Conservation (phyloP, 2,329 filamentous ascomycete genomes). For the Myotisia sp. region DNA sequence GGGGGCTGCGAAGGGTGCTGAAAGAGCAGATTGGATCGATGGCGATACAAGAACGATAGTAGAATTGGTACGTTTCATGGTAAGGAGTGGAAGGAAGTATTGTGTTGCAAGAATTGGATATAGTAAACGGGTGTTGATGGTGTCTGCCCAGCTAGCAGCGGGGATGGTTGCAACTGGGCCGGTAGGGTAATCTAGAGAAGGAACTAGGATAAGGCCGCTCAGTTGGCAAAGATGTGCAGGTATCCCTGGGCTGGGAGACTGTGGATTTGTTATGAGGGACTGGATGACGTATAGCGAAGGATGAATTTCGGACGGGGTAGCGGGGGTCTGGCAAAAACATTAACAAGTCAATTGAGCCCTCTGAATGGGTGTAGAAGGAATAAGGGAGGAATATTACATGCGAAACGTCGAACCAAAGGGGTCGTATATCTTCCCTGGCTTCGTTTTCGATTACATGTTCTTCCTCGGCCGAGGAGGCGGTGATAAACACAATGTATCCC, state of each 20-base stretch:
- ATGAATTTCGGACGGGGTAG: conserved; percentile 43
- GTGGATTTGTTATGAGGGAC: conserved; percentile 57
- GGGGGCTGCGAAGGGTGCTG: conserved; percentile 43
- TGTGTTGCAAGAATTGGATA: conserved; percentile 81
- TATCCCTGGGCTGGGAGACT: conserved; percentile 61
- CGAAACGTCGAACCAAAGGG: conserved; percentile 68
- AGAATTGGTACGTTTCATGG: conserved; percentile 40
- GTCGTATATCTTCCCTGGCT: conserved; percentile 65
- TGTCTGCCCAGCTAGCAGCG: conserved; percentile 71
- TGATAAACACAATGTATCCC: conserved; percentile 86
- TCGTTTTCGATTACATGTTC: conserved; percentile 64
- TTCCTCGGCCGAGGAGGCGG: conserved; percentile 73
- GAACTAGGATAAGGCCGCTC: conserved; percentile 68
- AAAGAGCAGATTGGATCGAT: conserved; percentile 32
- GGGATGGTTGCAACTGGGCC: conserved; percentile 76
- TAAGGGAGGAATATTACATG: conserved; percentile 17
- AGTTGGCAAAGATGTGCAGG: conserved; percentile 63
- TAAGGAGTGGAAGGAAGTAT: conserved; percentile 70
- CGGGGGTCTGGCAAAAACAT: conserved; percentile 38
- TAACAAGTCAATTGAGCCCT: not conserved
- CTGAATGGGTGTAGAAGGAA: not conserved
- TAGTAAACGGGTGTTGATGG: conserved; percentile 81
- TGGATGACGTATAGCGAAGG: conserved; percentile 57
- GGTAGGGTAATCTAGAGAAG: conserved; percentile 61
- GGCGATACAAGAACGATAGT: conserved; percentile 32